Conservation (phyloP, 2,329 filamentous ascomycete genomes). For the Penicillium frequentans region DNA sequence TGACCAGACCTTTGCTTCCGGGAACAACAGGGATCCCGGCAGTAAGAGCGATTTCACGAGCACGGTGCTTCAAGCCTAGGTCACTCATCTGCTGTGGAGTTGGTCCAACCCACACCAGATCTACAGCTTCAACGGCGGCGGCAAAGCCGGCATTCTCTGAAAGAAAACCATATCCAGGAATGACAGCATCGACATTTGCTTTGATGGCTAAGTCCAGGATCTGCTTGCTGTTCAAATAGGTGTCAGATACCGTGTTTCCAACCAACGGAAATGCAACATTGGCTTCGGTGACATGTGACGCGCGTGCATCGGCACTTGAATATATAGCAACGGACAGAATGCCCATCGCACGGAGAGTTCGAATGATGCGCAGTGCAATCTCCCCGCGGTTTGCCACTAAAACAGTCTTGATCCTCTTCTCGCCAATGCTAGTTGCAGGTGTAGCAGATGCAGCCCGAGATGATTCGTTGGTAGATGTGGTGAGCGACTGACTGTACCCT, state of each 20-base stretch:
- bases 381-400: slow-evolving; percentile 31
- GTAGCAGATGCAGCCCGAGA: slow-evolving; percentile 10
- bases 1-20: slow-evolving; percentile 48
- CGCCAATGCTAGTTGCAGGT: background rate
- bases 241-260: slow-evolving; percentile 30
- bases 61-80: slow-evolving; percentile 61
- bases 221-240: background rate
- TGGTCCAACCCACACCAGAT: slow-evolving; percentile 62
- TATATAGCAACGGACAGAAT: slow-evolving; percentile 60
- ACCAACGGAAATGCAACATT: slow-evolving; percentile 54
- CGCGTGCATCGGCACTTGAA: slow-evolving; percentile 56
- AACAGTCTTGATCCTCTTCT: background rate
- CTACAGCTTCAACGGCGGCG: slow-evolving; percentile 51
- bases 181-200: slow-evolving; percentile 56
- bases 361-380: slow-evolving; percentile 30
- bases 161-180: slow-evolving; percentile 68
- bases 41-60: slow-evolving; percentile 53
- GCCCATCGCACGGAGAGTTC: slow-evolving; percentile 28
- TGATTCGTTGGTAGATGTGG: slow-evolving; percentile 10
- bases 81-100: slow-evolving; percentile 52
- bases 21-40: slow-evolving; percentile 58
- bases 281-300: slow-evolving; percentile 55
- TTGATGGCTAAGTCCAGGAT: background rate
- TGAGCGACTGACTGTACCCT: slow-evolving; percentile 2
- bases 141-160: slow-evolving; percentile 66